phyloP scores from a whole-genome alignment of 75 land plant species.

The Sequoia sempervirens region DNA sequence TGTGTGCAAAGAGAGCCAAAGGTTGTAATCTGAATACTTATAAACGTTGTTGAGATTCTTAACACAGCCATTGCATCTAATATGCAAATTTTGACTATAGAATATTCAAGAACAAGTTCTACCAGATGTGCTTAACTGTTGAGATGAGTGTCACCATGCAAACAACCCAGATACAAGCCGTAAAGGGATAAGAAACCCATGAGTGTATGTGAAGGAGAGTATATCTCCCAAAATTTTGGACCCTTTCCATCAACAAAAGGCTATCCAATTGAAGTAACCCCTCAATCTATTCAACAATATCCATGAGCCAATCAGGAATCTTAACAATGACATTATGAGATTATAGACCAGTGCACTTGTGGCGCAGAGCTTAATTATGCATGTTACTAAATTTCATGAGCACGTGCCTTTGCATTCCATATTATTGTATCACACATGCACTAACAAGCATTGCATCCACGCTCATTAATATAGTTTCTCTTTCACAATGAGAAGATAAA shows the following conservation, averaged over 20 bases:
- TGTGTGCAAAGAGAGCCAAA: too few relatives aligned
- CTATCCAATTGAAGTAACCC: too few relatives aligned
- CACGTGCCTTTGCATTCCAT: background rate
- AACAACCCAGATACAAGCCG: too few relatives aligned
- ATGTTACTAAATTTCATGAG: background rate
- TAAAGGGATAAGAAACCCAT: too few relatives aligned
- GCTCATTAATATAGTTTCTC: background rate
- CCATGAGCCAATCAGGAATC: background rate
- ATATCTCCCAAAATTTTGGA: too few relatives aligned
- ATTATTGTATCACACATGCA: background rate
- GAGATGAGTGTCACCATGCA: too few relatives aligned
- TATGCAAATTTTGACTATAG: background rate
- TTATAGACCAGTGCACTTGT: background rate
- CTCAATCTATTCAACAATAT: too few relatives aligned
- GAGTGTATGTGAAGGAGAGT: too few relatives aligned
- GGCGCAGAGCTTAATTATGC: background rate
- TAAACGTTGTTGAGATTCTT: background rate
- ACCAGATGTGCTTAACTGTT: too few relatives aligned
- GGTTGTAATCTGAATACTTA: background rate
- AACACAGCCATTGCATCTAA: background rate
- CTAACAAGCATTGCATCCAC: background rate
- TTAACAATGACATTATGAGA: background rate
- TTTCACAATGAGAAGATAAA: background rate
- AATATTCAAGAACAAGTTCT: background rate
- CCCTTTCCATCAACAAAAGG: too few relatives aligned